Evolutionary conservation across 2,329 filamentous ascomycete genomes (phyloP).

Genomic region (Aspergillus sp.): DNA sequence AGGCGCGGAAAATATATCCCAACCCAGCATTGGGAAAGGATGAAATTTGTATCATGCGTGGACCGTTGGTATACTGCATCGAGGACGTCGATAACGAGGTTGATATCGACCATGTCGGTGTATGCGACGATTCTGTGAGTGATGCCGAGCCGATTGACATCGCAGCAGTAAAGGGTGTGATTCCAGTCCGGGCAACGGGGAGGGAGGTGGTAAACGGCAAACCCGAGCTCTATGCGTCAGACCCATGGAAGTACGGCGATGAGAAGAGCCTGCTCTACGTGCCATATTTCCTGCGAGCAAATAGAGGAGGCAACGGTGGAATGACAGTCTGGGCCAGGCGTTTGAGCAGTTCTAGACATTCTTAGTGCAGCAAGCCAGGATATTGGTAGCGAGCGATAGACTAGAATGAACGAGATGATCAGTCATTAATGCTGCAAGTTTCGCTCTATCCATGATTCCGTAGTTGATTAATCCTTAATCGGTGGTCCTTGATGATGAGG

Average conservation of each 20-base stretch:
- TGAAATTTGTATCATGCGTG: slow-evolving; percentile 57
- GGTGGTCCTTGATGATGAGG: too few relatives aligned
- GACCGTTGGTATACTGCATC: slow-evolving; percentile 64
- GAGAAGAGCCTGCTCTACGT: slow-evolving; percentile 52
- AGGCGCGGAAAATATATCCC: slow-evolving; percentile 5
- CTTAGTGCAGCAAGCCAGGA: background rate
- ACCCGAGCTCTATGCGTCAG: background rate
- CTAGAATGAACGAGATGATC: background rate
- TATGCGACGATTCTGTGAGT: background rate
- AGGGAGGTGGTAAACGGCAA: slow-evolving; percentile 4
- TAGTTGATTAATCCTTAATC: too few relatives aligned
- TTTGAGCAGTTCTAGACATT: background rate
- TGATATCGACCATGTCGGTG: slow-evolving; percentile 11
- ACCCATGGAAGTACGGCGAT: slow-evolving; percentile 15
- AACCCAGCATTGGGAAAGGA: slow-evolving; percentile 34
- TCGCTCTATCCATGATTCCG: too few relatives aligned
- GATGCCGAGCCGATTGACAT: slow-evolving; percentile 16
- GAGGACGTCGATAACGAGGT: slow-evolving; percentile 61
- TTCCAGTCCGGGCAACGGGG: slow-evolving; percentile 18
- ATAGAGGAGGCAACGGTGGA: slow-evolving; percentile 58
- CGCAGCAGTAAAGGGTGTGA: slow-evolving; percentile 20
- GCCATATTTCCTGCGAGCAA: slow-evolving; percentile 61
- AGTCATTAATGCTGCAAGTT: too few relatives aligned
- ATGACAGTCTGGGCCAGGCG: slow-evolving; percentile 52
- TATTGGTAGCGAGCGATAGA: background rate